These are phyloP conservation scores for Xylogone sp. DNA, from an alignment of 2,329 filamentous ascomycete genomes.

Conservation along the genomic window DNA sequence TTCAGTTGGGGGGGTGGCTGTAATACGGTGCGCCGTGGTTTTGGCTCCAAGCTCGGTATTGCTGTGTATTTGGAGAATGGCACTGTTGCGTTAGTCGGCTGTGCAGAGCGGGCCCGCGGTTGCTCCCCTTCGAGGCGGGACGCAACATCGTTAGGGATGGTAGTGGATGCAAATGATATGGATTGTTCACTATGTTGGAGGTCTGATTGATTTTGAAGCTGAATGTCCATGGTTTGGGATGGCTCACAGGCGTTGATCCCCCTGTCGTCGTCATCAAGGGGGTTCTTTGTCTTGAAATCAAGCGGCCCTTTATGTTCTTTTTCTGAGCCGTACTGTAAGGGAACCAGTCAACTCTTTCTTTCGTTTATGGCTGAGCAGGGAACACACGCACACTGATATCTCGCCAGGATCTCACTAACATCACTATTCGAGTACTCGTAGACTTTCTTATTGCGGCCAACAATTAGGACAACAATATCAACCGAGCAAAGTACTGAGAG, in stretches of 20 bases:
- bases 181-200: slow-evolving; percentile 80
- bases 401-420: slow-evolving; percentile 83
- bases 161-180: slow-evolving; percentile 83
- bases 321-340: slow-evolving; percentile 74
- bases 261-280: slow-evolving; percentile 75
- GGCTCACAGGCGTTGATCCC: slow-evolving; percentile 70
- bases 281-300: slow-evolving; percentile 80
- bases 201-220: slow-evolving; percentile 63
- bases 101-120: slow-evolving; percentile 71
- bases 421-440: slow-evolving; percentile 96
- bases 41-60: slow-evolving; percentile 70
- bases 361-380: too few relatives aligned
- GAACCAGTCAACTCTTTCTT: not conserved
- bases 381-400: slow-evolving; percentile 87
- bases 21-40: slow-evolving; percentile 57
- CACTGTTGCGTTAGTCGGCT: slow-evolving; percentile 64
- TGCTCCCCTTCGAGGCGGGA: slow-evolving; percentile 35
- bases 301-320: slow-evolving; percentile 95
- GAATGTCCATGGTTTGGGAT: slow-evolving; percentile 62
- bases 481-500: slow-evolving; percentile 96
- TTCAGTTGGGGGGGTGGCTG: slow-evolving; percentile 51
- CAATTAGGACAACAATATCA: slow-evolving; percentile 97
- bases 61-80: slow-evolving; percentile 79
- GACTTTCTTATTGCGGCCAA: slow-evolving; percentile 97
- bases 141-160: slow-evolving; percentile 57